These are phyloP conservation scores for Auricularia heimuer DNA, from an alignment of 768 basidiomycete species.

Conservation along the genomic window DNA sequence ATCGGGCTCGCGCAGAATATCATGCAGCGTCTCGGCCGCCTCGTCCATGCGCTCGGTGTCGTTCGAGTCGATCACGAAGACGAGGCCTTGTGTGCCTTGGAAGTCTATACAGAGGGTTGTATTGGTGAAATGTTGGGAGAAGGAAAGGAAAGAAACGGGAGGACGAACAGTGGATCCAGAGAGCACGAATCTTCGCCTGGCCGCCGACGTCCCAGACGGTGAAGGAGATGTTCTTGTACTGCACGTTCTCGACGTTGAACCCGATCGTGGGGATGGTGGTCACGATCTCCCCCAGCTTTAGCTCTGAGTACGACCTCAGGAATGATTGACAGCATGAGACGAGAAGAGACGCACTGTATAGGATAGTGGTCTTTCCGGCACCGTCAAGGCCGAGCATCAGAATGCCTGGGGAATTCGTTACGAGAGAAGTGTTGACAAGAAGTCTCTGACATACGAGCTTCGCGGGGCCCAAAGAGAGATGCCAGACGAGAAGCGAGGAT, in stretches of 20 bases:
- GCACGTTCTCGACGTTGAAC: slow-evolving; percentile 54
- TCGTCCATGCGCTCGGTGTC: slow-evolving; percentile 41
- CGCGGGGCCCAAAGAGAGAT: no score
- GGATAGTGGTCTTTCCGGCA: slow-evolving; percentile 39
- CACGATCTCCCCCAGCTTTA: slow-evolving; percentile 31
- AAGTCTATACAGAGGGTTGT: slow-evolving; percentile 42
- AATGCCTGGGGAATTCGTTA: slow-evolving; percentile 3
- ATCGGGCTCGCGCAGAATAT: slow-evolving; percentile 35
- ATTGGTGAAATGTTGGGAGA: slow-evolving; percentile 12
- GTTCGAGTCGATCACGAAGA: slow-evolving; percentile 56
- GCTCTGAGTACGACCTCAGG: slow-evolving; percentile 8
- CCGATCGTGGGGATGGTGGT: slow-evolving; percentile 32
- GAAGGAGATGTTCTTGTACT: slow-evolving; percentile 43
- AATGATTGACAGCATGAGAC: neutral
- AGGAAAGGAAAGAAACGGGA: slow-evolving; percentile 1
- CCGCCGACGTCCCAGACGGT: slow-evolving; percentile 60
- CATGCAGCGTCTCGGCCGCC: slow-evolving; percentile 39
- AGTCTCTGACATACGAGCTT: no score
- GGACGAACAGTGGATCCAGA: slow-evolving; percentile 64
- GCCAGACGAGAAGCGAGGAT: no score
- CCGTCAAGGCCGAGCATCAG: slow-evolving; percentile 28
- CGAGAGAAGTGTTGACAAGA: neutral
- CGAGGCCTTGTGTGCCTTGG: slow-evolving; percentile 46
- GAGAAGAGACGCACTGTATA: slow-evolving; percentile 19
- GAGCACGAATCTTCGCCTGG: slow-evolving; percentile 37